A percentile compares a stretch with the other conserved stretches of the same genome.
Evolutionary conservation across 2,329 filamentous ascomycete species (phyloP).

Genomic region (Chaetomium sp.): DNA sequence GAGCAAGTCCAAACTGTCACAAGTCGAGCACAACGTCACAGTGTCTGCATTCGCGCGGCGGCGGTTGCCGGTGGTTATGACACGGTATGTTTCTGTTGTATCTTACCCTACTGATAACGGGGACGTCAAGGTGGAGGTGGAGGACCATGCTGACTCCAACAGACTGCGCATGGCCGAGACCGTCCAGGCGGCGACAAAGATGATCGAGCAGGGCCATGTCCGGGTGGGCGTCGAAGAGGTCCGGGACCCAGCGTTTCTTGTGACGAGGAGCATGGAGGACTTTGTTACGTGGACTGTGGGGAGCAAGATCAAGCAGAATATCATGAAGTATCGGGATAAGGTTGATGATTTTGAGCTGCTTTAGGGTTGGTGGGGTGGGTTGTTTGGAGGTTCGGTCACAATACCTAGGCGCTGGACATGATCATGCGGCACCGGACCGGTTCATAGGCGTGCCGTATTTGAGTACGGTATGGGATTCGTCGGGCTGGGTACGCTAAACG

Average conservation of each 20-base stretch:
- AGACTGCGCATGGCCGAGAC: conserved; percentile 86
- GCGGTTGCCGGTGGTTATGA: conserved; percentile 77
- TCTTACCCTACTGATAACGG: neutral
- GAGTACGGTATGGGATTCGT: too few relatives aligned
- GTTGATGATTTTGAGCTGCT: conserved; percentile 92
- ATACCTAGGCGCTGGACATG: too few relatives aligned
- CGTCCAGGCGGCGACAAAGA: conserved; percentile 73
- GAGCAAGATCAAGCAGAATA: conserved; percentile 95
- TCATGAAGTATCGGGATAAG: conserved; percentile 91
- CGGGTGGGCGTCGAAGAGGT: conserved; percentile 85
- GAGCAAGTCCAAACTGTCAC: conserved; percentile 67
- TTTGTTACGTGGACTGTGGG: conserved; percentile 95
- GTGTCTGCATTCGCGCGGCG: conserved; percentile 84
- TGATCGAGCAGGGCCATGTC: conserved; percentile 93
- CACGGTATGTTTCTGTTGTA: conserved; percentile 9
- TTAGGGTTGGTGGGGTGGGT: conserved; percentile 29
- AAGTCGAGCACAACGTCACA: conserved; percentile 81
- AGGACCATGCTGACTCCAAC: conserved; percentile 50
- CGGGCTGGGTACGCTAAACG: too few relatives aligned
- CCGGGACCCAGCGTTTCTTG: conserved; percentile 82
- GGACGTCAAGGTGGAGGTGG: too few relatives aligned
- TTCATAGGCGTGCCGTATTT: too few relatives aligned
- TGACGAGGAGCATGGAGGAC: conserved; percentile 87
- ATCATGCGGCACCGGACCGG: too few relatives aligned
- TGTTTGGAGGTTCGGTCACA: too few relatives aligned